Percentiles rank a stretch among this genome's conserved stretches.
These are phyloP conservation scores for Alisma plantagoaquatica DNA, from an alignment of 106 monocot species.

Conservation along the genomic window DNA sequence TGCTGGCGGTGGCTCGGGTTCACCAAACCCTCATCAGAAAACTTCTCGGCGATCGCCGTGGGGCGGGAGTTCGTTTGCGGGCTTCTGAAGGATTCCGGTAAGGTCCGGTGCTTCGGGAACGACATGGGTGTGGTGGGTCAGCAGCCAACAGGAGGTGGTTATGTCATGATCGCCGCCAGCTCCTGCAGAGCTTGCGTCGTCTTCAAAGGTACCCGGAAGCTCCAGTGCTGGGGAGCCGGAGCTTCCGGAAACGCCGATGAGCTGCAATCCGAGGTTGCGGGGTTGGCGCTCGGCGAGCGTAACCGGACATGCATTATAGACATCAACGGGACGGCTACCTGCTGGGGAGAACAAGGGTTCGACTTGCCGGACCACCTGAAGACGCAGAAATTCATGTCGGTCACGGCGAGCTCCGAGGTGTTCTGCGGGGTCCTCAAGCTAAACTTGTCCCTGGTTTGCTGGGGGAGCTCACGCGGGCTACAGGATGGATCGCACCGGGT, in stretches of 20 bases:
- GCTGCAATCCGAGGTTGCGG: slow-evolving; percentile 14
- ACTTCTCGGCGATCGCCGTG: slow-evolving; percentile 40
- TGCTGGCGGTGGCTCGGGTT: slow-evolving; percentile 79
- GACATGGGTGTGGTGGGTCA: slow-evolving; percentile 16
- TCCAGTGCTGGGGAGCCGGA: slow-evolving; percentile 61
- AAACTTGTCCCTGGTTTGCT: slow-evolving; percentile 54
- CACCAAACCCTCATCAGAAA: background rate
- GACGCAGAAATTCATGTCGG: slow-evolving; percentile 24
- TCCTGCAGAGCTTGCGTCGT: slow-evolving; percentile 53
- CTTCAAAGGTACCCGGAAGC: background rate
- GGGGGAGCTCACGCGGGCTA: slow-evolving; percentile 49
- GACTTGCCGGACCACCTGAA: slow-evolving; percentile 9
- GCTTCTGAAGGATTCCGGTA: background rate
- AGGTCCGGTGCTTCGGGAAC: slow-evolving; percentile 44
- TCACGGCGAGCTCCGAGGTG: slow-evolving; percentile 41
- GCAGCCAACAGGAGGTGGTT: slow-evolving; percentile 30
- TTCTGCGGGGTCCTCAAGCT: slow-evolving; percentile 50
- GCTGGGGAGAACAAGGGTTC: slow-evolving; percentile 37
- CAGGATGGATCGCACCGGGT: background rate
- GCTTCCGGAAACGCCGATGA: background rate
- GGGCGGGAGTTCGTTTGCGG: slow-evolving; percentile 71
- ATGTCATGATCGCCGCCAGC: slow-evolving; percentile 40
- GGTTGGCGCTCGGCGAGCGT: slow-evolving; percentile 43
- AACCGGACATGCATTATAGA: slow-evolving; percentile 44
- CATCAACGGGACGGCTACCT: slow-evolving; percentile 22